Conservation (phyloP, 345 rosid species). For the Excoecaria cochinchinensis region DNA sequence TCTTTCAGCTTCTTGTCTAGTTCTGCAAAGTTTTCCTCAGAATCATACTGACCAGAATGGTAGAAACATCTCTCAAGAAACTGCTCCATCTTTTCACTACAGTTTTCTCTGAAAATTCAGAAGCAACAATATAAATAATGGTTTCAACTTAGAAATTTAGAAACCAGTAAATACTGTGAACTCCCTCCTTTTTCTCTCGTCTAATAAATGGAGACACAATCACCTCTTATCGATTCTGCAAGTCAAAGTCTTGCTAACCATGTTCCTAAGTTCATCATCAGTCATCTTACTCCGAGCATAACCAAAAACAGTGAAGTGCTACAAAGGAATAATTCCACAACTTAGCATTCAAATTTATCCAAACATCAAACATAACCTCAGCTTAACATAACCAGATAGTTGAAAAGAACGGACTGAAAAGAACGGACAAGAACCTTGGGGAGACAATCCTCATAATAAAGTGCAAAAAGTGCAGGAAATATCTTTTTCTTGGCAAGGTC, state of each 20-base stretch:
- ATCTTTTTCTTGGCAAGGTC: slow-evolving; percentile 99
- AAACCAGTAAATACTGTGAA: background rate
- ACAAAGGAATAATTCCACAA: slow-evolving; percentile 28
- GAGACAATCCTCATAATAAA: slow-evolving; percentile 91
- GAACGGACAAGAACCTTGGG: slow-evolving; percentile 89
- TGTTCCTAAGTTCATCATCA: slow-evolving; percentile 80
- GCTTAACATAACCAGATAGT: background rate
- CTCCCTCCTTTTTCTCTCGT: background rate
- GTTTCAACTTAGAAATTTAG: background rate
- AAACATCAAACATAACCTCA: slow-evolving; percentile 20
- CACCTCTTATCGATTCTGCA: slow-evolving; percentile 97
- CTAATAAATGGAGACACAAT: slow-evolving; percentile 9
- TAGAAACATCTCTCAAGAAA: slow-evolving; percentile 96
- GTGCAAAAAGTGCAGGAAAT: slow-evolving; percentile 97
- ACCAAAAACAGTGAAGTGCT: slow-evolving; percentile 91
- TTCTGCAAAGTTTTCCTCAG: slow-evolving; percentile 66
- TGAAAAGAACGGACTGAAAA: slow-evolving; percentile 14
- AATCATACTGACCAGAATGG: slow-evolving; percentile 96
- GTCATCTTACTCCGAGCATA: slow-evolving; percentile 99
- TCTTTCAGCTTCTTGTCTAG: slow-evolving; percentile 75
- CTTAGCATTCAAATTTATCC: background rate
- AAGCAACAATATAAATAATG: slow-evolving; percentile 24
- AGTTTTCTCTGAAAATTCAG: slow-evolving; percentile 67
- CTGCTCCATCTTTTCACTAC: slow-evolving; percentile 88
- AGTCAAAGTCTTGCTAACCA: slow-evolving; percentile 95